These are phyloP conservation scores for Casuarina equisetifolia DNA, from an alignment of 306 rosid species.

Conservation along the genomic window DNA sequence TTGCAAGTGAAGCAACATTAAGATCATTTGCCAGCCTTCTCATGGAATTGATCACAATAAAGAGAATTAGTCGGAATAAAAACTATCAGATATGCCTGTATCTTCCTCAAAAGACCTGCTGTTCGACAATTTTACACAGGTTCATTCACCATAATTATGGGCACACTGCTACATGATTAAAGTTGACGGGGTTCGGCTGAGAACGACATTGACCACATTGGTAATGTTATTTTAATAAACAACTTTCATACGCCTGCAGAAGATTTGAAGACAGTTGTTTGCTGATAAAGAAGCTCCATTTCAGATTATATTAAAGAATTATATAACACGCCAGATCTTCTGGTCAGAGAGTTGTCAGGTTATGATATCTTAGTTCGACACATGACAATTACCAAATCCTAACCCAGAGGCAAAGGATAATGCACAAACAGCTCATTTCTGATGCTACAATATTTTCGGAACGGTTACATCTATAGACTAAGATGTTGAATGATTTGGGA, in stretches of 20 bases:
- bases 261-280: not conserved
- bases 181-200: not conserved
- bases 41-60: not conserved
- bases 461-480: too few species aligned
- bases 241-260: not conserved
- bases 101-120: slow-evolving; percentile 14
- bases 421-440: too few species aligned
- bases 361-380: too few species aligned
- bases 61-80: not conserved
- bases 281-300: not conserved
- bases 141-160: slow-evolving; percentile 1
- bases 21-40: not conserved
- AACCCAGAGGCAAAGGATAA: too few species aligned
- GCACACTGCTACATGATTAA: not conserved
- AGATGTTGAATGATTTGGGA: too few species aligned
- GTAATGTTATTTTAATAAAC: not conserved
- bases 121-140: not conserved
- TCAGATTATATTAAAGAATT: too few species aligned
- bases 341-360: too few species aligned
- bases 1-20: not conserved
- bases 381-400: too few species aligned
- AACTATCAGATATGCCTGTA: not conserved
- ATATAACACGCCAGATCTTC: too few species aligned
- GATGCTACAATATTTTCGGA: too few species aligned
- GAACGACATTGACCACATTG: not conserved